phyloP scores from a whole-genome alignment of 331 rosid species.

The Telfairia occidentalis region DNA sequence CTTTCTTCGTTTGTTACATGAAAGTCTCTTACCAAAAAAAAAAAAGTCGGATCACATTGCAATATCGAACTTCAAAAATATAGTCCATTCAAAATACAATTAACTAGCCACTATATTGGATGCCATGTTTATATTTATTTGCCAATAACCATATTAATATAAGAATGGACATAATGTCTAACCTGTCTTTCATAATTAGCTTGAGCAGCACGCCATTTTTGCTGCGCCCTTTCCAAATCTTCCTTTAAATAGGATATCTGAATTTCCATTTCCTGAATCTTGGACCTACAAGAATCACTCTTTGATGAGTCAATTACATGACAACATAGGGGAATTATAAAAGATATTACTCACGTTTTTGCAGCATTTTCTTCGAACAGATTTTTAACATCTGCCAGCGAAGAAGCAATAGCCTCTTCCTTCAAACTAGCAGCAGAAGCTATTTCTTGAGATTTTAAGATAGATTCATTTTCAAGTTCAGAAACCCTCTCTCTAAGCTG shows the following conservation, averaged over 20 bases:
- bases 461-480: conserved; percentile 61
- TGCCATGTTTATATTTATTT: neutral
- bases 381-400: conserved; percentile 48
- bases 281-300: conserved; percentile 40
- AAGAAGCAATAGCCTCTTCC: conserved; percentile 66
- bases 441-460: conserved; percentile 58
- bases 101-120: neutral
- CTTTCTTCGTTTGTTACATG: too few relatives aligned
- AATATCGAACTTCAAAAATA: neutral
- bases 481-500: conserved; percentile 55
- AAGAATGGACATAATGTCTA: neutral
- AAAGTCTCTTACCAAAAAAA: too few relatives aligned
- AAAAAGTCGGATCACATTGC: neutral
- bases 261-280: conserved; percentile 54
- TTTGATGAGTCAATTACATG: neutral
- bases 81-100: neutral
- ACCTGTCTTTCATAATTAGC: conserved; percentile 96
- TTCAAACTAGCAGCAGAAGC: conserved; percentile 68
- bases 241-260: conserved; percentile 57
- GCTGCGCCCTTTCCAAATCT: conserved; percentile 59
- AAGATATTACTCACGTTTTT: conserved; percentile 37
- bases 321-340: neutral
- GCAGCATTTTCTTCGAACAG: conserved; percentile 51
- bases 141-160: neutral
- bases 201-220: conserved; percentile 72